phyloP scores from a whole-genome alignment of 2,329 filamentous ascomycete genomes.

The Nothophoma quercina region DNA sequence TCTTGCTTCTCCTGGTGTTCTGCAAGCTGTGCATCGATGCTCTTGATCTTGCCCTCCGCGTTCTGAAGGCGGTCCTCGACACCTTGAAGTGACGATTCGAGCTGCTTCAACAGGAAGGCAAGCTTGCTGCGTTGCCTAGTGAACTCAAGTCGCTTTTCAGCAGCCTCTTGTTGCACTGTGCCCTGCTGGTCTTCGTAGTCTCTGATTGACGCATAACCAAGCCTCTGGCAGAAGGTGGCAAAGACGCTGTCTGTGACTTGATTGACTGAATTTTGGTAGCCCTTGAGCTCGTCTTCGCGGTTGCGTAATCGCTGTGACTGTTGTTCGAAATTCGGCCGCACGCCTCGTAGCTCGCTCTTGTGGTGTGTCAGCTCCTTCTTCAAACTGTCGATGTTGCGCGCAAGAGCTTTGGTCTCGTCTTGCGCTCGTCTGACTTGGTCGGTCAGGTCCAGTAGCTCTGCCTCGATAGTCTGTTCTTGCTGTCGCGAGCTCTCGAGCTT shows the following conservation, averaged over 20 bases:
- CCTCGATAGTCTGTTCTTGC: slow-evolving; percentile 82
- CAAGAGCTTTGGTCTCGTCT: slow-evolving; percentile 78
- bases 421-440: slow-evolving; percentile 75
- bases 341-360: slow-evolving; percentile 75
- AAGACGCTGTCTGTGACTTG: slow-evolving; percentile 91
- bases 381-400: slow-evolving; percentile 85
- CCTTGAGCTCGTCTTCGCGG: slow-evolving; percentile 63
- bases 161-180: slow-evolving; percentile 87
- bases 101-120: slow-evolving; percentile 67
- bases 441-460: slow-evolving; percentile 80
- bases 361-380: slow-evolving; percentile 79
- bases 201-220: slow-evolving; percentile 88
- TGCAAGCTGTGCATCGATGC: slow-evolving; percentile 71
- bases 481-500: slow-evolving; percentile 76
- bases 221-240: slow-evolving; percentile 79
- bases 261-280: slow-evolving; percentile 71
- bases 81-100: slow-evolving; percentile 75
- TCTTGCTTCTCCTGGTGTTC: slow-evolving; percentile 74
- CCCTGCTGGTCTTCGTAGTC: slow-evolving; percentile 95
- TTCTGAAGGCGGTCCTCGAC: slow-evolving; percentile 73
- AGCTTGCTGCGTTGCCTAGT: slow-evolving; percentile 75
- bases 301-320: slow-evolving; percentile 73
- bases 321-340: slow-evolving; percentile 79
- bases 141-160: slow-evolving; percentile 86
- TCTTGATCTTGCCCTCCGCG: slow-evolving; percentile 71